phyloP scores from a whole-genome alignment of 495 filamentous ascomycete species.

The Neurospora africana region DNA sequence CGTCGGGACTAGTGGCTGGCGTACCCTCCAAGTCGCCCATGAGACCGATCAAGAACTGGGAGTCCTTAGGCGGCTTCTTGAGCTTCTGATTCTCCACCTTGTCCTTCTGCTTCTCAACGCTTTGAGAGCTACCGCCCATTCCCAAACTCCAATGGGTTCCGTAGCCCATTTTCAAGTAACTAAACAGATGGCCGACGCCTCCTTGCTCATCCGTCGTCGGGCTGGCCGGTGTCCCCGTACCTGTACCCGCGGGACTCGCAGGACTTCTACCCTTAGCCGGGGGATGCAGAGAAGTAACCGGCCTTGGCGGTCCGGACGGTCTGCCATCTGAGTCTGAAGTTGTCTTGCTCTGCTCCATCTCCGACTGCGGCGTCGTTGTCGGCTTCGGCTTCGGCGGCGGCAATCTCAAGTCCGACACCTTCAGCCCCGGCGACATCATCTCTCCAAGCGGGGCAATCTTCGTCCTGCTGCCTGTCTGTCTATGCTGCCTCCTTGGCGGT shows the following conservation, averaged over 20 bases:
- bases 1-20: conserved; percentile 10
- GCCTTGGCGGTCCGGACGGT: background rate
- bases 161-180: conserved; percentile 46
- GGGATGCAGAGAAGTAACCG: background rate
- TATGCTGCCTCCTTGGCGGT: conserved; percentile 21
- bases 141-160: conserved; percentile 42
- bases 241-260: background rate
- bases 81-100: background rate
- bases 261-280: background rate
- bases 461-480: background rate
- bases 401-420: background rate
- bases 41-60: conserved; percentile 64
- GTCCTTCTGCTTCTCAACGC: conserved; percentile 4
- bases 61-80: conserved; percentile 19
- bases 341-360: background rate
- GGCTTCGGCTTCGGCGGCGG: background rate
- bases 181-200: conserved; percentile 34
- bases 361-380: background rate
- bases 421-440: background rate
- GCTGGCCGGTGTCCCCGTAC: background rate
- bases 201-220: conserved; percentile 3
- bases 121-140: conserved; percentile 11
- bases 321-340: background rate
- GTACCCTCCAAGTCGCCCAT: conserved; percentile 45
- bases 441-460: background rate